A percentile compares a stretch with the other conserved stretches of the same genome.
phyloP scores from a whole-genome alignment of 2,329 filamentous ascomycete species.

The Bipolaris sorokiniana region DNA sequence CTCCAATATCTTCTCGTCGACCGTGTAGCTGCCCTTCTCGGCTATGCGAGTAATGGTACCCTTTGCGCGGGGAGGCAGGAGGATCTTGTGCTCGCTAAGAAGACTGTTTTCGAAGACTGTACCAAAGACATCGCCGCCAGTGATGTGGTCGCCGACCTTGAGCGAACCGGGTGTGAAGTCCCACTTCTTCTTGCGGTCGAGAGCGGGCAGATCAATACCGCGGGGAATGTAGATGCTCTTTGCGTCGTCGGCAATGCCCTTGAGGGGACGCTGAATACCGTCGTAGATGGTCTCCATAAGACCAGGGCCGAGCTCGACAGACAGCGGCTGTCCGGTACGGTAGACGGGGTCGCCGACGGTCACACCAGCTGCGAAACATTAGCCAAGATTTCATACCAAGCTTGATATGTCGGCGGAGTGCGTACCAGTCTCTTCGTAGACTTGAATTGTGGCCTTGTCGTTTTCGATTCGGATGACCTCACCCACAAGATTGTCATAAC shows the following conservation, averaged over 20 bases:
- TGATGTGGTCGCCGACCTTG: slow-evolving; percentile 97
- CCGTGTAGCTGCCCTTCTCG: slow-evolving; percentile 88
- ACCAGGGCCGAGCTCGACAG: slow-evolving; percentile 95
- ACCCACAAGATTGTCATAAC: slow-evolving; percentile 88
- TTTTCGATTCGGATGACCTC: slow-evolving; percentile 97
- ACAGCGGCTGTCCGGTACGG: slow-evolving; percentile 92
- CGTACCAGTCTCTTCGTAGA: slow-evolving; percentile 97
- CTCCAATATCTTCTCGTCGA: slow-evolving; percentile 91
- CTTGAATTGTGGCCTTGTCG: slow-evolving; percentile 96
- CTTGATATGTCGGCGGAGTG: background rate
- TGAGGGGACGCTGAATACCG: slow-evolving; percentile 94
- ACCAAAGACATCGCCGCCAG: slow-evolving; percentile 95
- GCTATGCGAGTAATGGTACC: slow-evolving; percentile 93
- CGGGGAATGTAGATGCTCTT: slow-evolving; percentile 97
- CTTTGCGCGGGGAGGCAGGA: slow-evolving; percentile 85
- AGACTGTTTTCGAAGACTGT: slow-evolving; percentile 96
- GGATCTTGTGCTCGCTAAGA: slow-evolving; percentile 88
- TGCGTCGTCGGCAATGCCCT: slow-evolving; percentile 76
- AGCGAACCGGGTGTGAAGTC: slow-evolving; percentile 83
- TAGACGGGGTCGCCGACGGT: slow-evolving; percentile 92
- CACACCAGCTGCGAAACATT: slow-evolving; percentile 75
- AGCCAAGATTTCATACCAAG: slow-evolving; percentile 10
- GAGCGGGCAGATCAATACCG: slow-evolving; percentile 83
- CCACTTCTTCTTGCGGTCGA: slow-evolving; percentile 94
- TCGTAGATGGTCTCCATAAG: slow-evolving; percentile 99